A percentile compares a stretch with the other conserved stretches of the same genome.
phyloP scores from a whole-genome alignment of 2,329 filamentous ascomycete species.

The Diaporthe australafricana region DNA sequence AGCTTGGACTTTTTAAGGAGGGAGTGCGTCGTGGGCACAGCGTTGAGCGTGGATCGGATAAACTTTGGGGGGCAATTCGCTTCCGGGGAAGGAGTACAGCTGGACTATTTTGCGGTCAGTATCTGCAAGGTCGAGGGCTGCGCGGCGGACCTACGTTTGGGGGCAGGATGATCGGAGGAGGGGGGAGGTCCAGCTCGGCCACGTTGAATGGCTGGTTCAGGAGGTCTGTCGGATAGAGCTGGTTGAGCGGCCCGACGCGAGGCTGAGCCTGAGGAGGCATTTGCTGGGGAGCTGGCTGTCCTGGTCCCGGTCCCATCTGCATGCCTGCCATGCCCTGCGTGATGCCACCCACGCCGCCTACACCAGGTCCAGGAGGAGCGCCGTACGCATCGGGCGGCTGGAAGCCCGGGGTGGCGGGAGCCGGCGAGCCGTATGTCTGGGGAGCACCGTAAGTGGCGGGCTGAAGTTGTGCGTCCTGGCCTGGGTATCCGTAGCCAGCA shows the following conservation, averaged over 20 bases:
- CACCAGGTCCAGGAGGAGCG: constrained; percentile 41
- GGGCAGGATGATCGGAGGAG: constrained; percentile 90
- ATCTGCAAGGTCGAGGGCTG: neutral
- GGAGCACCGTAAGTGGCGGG: constrained; percentile 56
- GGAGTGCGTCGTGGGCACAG: constrained; percentile 90
- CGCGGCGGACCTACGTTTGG: constrained; percentile 78
- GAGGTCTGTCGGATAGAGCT: constrained; percentile 91
- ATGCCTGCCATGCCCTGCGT: constrained; percentile 90
- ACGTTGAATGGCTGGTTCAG: constrained; percentile 95
- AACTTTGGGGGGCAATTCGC: constrained; percentile 95
- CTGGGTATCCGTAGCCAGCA: constrained; percentile 70
- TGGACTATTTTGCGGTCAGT: constrained; percentile 67
- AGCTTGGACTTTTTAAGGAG: constrained; percentile 97
- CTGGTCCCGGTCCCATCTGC: constrained; percentile 73
- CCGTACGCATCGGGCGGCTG: constrained; percentile 63
- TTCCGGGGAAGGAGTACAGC: constrained; percentile 89
- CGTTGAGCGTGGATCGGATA: constrained; percentile 94
- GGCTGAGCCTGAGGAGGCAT: constrained; percentile 57
- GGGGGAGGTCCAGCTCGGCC: constrained; percentile 89
- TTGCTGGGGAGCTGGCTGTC: constrained; percentile 62
- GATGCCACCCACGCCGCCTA: constrained; percentile 75
- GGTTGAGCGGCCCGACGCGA: constrained; percentile 74
- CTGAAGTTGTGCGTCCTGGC: constrained; percentile 57
- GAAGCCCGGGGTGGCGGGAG: constrained; percentile 49
- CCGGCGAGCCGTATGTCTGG: constrained; percentile 57